Conservation (phyloP, 495 filamentous ascomycete genomes). For the Hypoxylon lenormandii region DNA sequence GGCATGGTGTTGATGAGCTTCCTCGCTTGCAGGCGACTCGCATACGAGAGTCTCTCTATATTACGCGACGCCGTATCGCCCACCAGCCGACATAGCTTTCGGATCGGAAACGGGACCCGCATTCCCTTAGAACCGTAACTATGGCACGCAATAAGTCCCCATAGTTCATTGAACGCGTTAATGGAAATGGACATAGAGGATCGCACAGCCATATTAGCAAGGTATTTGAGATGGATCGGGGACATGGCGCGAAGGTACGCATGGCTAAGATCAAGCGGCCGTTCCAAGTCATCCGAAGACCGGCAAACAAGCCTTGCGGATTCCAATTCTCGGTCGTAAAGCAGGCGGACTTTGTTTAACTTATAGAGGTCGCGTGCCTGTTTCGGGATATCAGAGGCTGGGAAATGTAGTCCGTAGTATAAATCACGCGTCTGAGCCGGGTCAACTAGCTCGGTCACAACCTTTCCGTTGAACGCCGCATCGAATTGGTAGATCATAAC, state of each 20-base stretch:
- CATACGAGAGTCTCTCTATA: slow-evolving; percentile 89
- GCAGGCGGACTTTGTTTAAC: slow-evolving; percentile 80
- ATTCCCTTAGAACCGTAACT: slow-evolving; percentile 81
- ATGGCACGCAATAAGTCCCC: slow-evolving; percentile 92
- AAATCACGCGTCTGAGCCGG: slow-evolving; percentile 82
- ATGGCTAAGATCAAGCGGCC: slow-evolving; percentile 85
- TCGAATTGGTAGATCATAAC: slow-evolving; percentile 97
- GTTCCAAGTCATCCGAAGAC: slow-evolving; percentile 77
- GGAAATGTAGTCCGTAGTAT: slow-evolving; percentile 91
- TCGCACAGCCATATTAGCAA: slow-evolving; percentile 89
- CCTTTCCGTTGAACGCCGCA: slow-evolving; percentile 79
- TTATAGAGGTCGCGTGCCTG: slow-evolving; percentile 86
- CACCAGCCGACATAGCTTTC: slow-evolving; percentile 93
- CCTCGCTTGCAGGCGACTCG: slow-evolving; percentile 81
- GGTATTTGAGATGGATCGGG: slow-evolving; percentile 88
- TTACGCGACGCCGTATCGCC: slow-evolving; percentile 89
- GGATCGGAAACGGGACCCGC: slow-evolving; percentile 89
- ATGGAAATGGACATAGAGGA: slow-evolving; percentile 96
- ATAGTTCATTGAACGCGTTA: slow-evolving; percentile 83
- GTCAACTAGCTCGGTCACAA: slow-evolving; percentile 89
- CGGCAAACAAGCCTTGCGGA: slow-evolving; percentile 86
- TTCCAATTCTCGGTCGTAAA: slow-evolving; percentile 81
- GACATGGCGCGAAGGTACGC: slow-evolving; percentile 90
- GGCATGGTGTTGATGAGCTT: slow-evolving; percentile 85
- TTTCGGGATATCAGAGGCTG: slow-evolving; percentile 88